Evolutionary conservation across 1,284 basidiomycete genomes (phyloP).

Genomic region (Sporisorium exsertum): DNA sequence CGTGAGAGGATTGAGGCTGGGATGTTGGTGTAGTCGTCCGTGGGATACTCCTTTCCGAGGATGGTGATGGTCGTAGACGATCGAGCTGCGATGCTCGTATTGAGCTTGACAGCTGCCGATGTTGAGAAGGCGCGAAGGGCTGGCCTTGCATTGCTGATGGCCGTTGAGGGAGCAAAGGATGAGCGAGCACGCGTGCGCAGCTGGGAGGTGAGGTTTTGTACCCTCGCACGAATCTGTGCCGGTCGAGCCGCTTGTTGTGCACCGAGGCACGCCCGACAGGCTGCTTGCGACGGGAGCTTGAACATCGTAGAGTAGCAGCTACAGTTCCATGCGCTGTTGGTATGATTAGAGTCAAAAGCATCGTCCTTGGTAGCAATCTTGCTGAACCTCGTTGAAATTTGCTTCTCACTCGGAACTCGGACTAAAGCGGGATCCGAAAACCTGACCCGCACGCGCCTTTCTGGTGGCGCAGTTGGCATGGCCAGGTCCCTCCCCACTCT

Average conservation of each 20-base stretch:
- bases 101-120: background rate
- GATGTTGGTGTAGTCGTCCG: slow-evolving; percentile 85
- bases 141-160: background rate
- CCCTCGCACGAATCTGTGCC: slow-evolving; percentile 34
- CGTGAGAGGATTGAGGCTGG: slow-evolving; percentile 86
- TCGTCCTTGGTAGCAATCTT: background rate
- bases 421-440: background rate
- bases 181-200: slow-evolving; percentile 3
- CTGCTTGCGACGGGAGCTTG: slow-evolving; percentile 34
- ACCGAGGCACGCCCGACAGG: slow-evolving; percentile 29
- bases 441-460: slow-evolving; percentile 18
- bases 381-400: background rate
- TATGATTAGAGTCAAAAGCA: background rate
- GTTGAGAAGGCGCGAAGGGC: slow-evolving; percentile 16
- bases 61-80: slow-evolving; percentile 34
- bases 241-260: slow-evolving; percentile 28
- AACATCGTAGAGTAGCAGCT: background rate
- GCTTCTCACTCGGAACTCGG: slow-evolving; percentile 25
- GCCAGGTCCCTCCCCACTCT: background rate
- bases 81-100: background rate
- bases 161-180: slow-evolving; percentile 1
- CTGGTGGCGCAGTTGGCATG: background rate
- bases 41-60: slow-evolving; percentile 72
- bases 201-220: slow-evolving; percentile 26
- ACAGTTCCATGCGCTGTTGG: background rate